phyloP scores from a whole-genome alignment of 1,284 basidiomycete species.

The Meira miltonrushii region DNA sequence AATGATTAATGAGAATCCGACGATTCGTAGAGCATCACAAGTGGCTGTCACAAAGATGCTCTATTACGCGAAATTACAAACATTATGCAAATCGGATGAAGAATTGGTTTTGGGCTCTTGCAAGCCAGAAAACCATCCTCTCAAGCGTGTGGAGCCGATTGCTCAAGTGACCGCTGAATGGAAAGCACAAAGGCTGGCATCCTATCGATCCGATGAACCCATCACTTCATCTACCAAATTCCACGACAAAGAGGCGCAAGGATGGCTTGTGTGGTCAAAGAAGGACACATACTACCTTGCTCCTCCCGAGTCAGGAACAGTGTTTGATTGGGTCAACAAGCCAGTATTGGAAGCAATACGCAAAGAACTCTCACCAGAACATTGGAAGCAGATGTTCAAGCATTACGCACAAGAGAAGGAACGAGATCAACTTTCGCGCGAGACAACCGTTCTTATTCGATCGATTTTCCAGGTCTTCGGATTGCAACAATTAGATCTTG shows the following conservation, averaged over 20 bases:
- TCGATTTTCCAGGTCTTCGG: slow-evolving; percentile 60
- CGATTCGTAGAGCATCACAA: slow-evolving; percentile 69
- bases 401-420: slow-evolving; percentile 49
- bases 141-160: slow-evolving; percentile 56
- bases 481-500: slow-evolving; percentile 58
- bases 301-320: slow-evolving; percentile 57
- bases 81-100: slow-evolving; percentile 64
- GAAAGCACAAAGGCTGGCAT: slow-evolving; percentile 59
- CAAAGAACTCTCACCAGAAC: slow-evolving; percentile 58
- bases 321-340: slow-evolving; percentile 68
- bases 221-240: slow-evolving; percentile 56
- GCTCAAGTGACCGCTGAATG: slow-evolving; percentile 54
- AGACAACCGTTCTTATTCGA: slow-evolving; percentile 57
- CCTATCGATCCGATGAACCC: slow-evolving; percentile 53
- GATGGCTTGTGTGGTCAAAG: slow-evolving; percentile 78
- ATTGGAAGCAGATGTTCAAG: slow-evolving; percentile 58
- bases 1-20: slow-evolving; percentile 68
- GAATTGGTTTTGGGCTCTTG: slow-evolving; percentile 67
- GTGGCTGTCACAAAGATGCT: slow-evolving; percentile 72
- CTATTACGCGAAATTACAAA: slow-evolving; percentile 76
- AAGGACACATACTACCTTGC: slow-evolving; percentile 66
- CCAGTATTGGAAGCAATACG: slow-evolving; percentile 63
- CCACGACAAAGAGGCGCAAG: slow-evolving; percentile 74
- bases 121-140: slow-evolving; percentile 67
- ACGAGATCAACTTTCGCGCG: slow-evolving; percentile 39